Evolutionary conservation across 768 basidiomycete species (phyloP).

Genomic region (Xanthoconium stramineum): DNA sequence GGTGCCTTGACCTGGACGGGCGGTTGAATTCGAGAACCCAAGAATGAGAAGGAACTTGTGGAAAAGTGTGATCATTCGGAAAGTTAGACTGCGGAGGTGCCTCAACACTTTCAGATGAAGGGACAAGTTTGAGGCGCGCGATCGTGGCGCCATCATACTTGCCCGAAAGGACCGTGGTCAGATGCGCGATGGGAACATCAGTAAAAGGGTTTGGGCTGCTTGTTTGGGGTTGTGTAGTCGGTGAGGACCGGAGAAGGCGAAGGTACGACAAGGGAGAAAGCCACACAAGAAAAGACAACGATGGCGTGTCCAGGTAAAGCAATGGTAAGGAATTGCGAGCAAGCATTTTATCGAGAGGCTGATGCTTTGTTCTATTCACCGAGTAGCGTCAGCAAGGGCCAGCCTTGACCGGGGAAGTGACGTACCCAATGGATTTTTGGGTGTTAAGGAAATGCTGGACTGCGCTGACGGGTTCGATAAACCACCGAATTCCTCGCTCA

Average conservation of each 20-base stretch:
- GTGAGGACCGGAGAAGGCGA: slow-evolving; percentile 44
- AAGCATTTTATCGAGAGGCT: slow-evolving; percentile 68
- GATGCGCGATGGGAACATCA: slow-evolving; percentile 51
- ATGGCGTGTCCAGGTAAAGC: slow-evolving; percentile 66
- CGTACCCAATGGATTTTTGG: slow-evolving; percentile 19
- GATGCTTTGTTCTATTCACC: slow-evolving; percentile 36
- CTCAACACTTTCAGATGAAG: slow-evolving; percentile 20
- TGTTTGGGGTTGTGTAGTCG: slow-evolving; percentile 15
- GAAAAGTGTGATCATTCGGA: slow-evolving; percentile 26
- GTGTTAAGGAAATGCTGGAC: slow-evolving; percentile 18
- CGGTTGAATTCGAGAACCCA: slow-evolving; percentile 76
- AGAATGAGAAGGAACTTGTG: slow-evolving; percentile 28
- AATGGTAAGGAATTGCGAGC: slow-evolving; percentile 55
- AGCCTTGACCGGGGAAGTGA: background rate
- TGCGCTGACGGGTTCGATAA: slow-evolving; percentile 43
- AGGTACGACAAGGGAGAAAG: slow-evolving; percentile 71
- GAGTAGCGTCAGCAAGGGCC: background rate
- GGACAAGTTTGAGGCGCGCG: slow-evolving; percentile 49
- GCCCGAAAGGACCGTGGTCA: slow-evolving; percentile 44
- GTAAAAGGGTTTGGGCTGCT: slow-evolving; percentile 13
- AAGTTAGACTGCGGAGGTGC: slow-evolving; percentile 9
- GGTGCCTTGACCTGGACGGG: slow-evolving; percentile 28
- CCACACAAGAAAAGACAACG: slow-evolving; percentile 69
- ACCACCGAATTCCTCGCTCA: slow-evolving; percentile 71
- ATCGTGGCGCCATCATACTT: slow-evolving; percentile 49